These are phyloP conservation scores for Trametopsis cervina DNA, from an alignment of 768 basidiomycete genomes.

Conservation along the genomic window DNA sequence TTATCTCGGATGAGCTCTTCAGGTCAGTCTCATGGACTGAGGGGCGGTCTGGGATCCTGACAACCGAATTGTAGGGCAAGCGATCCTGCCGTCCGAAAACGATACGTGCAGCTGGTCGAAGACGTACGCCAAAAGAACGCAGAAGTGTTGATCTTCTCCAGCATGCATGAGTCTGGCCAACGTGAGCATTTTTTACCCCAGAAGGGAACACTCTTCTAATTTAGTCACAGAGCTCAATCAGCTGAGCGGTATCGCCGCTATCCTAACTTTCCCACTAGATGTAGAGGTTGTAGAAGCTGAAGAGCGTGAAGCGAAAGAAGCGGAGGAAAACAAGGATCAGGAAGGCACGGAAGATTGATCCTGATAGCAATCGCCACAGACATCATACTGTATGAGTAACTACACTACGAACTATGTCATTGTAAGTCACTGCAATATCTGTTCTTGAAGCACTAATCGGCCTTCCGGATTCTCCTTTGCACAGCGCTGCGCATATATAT, in stretches of 20 bases:
- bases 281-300: slow-evolving; percentile 93
- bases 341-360: not conserved
- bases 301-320: slow-evolving; percentile 66
- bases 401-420: no score
- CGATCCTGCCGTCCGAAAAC: slow-evolving; percentile 69
- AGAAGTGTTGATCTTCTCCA: slow-evolving; percentile 95
- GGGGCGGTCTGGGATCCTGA: no score
- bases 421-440: no score
- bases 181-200: slow-evolving; percentile 67
- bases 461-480: no score
- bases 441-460: no score
- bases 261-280: slow-evolving; percentile 93
- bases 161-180: slow-evolving; percentile 99
- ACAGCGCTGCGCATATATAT: no score
- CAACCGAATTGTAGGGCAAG: slow-evolving; percentile 49
- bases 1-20: slow-evolving; percentile 95
- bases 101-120: slow-evolving; percentile 85
- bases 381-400: no score
- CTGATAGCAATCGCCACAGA: no score
- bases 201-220: no score
- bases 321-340: slow-evolving; percentile 23
- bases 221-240: slow-evolving; percentile 78
- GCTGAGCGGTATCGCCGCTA: slow-evolving; percentile 90
- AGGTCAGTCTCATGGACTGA: slow-evolving; percentile 45
- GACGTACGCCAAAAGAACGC: slow-evolving; percentile 82